phyloP scores from a whole-genome alignment of 441 rosid species.

The Sinapis alba region DNA sequence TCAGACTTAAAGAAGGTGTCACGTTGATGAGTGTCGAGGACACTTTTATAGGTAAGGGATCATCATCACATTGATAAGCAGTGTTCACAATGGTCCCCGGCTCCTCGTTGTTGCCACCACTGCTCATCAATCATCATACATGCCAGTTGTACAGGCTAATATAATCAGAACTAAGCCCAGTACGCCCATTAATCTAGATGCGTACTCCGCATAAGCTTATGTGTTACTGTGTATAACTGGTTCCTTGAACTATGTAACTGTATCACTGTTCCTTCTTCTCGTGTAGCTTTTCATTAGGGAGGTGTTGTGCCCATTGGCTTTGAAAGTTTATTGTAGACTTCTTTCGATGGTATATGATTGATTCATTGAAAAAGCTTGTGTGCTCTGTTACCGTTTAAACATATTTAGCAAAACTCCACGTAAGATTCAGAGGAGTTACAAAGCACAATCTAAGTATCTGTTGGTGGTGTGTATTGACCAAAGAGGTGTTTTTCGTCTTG shows the following conservation, averaged over 20 bases:
- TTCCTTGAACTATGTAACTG: no score
- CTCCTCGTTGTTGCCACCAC: constrained; percentile 22
- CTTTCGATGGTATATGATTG: not conserved
- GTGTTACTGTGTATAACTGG: no score
- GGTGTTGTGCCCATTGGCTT: constrained; percentile 1
- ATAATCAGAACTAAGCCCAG: not conserved
- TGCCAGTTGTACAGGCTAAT: not conserved
- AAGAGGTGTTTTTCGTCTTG: constrained; percentile 72
- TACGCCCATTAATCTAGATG: no score
- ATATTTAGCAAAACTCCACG: constrained; percentile 37
- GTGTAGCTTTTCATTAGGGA: not conserved
- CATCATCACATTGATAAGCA: constrained; percentile 39
- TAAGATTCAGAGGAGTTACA: constrained; percentile 16
- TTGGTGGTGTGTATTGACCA: constrained; percentile 59
- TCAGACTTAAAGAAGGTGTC: constrained; percentile 37
- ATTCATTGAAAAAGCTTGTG: not conserved
- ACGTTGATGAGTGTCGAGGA: constrained; percentile 19
- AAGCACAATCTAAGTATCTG: constrained; percentile 13
- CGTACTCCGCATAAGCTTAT: no score
- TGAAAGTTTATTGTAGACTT: constrained; percentile 26
- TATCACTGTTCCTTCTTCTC: no score
- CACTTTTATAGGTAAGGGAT: constrained; percentile 35
- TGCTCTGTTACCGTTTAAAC: constrained; percentile 32
- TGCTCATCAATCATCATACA: not conserved
- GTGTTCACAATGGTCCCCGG: constrained; percentile 36